Evolutionary conservation across 257 asterid species (phyloP), one percentile per base, ranked within the genome.

Genomic region (Solanum dulcamara): DNA sequence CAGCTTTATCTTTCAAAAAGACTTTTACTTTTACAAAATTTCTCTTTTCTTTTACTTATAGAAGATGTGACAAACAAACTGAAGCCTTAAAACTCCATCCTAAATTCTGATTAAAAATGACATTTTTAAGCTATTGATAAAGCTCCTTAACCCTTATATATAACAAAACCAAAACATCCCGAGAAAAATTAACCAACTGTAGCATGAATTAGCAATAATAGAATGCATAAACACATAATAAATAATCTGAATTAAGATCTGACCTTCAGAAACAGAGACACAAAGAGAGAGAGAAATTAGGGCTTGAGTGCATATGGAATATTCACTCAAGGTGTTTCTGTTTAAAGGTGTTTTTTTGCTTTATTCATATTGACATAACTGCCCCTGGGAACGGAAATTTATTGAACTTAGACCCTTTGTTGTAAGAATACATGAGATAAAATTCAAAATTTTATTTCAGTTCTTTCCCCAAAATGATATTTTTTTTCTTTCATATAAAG

Each of bases 291-390:
- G 62, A 79, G 33, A 67, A 18, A 44, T 66, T 87, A 85, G 90
- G 90, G 91, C 84, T 83, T 86, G 88, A 75, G 24, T 15, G 42
- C 10, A 8, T 7, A 26, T 17, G 13, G 40, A 13, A 48, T 28
- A 15, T 75, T 44, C 60, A n/a, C n/a, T n/a, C 15, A 14, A 68
- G 79, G 8, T 70, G 44, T 14, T 75, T 48, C 17, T 8, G 10
- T 77, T 4, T 17, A 46, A 26, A 28, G 18, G 4, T 77, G 4
- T 5, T 17, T 28, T 46, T 46, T 46, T 28, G 60, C 18, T 48
- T 8, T 48, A 17, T 30, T 12, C 28, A 10, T 18, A 72, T 11
- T 38, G 64, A 48, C 83, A 48, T 15, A 46, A 48, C 24, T 48
- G 64, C 64, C 83, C 4, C 15, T 10, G 28, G 40, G 7, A 75